phyloP scores from a whole-genome alignment of 129 eudicot species.

The Heracleum sosnowskyi region DNA sequence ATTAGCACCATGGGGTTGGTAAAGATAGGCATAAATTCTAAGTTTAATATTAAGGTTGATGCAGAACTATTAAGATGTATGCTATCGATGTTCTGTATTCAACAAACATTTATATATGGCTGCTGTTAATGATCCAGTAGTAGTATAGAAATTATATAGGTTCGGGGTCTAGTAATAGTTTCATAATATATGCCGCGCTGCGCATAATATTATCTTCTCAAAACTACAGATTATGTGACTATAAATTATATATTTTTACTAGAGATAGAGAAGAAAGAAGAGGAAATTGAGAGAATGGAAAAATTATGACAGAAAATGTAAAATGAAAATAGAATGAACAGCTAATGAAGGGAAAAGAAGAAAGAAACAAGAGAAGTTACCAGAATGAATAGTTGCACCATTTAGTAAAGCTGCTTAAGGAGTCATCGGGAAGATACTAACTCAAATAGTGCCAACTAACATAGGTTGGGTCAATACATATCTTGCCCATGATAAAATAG shows the following conservation, averaged over 20 bases:
- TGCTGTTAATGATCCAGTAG: background rate
- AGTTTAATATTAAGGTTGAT: background rate
- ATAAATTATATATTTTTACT: no score
- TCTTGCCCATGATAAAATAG: background rate
- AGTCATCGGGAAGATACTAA: background rate
- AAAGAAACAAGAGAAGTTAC: background rate
- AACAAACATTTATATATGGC: background rate
- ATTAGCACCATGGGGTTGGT: background rate
- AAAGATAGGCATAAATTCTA: background rate
- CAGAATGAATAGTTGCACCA: background rate
- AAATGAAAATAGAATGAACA: background rate
- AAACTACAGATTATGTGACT: background rate
- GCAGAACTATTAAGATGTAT: background rate
- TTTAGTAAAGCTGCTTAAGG: background rate
- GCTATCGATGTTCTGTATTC: background rate
- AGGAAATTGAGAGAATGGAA: background rate
- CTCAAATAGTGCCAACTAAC: background rate
- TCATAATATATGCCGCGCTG: background rate
- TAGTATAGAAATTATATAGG: background rate
- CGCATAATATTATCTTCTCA: background rate
- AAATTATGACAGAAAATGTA: no score
- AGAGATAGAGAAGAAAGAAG: background rate
- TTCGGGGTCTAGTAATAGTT: background rate
- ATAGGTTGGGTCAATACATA: background rate
- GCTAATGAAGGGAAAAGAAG: background rate